Conservation (phyloP, 1,139 yeast species). For the Pichia sp. region DNA sequence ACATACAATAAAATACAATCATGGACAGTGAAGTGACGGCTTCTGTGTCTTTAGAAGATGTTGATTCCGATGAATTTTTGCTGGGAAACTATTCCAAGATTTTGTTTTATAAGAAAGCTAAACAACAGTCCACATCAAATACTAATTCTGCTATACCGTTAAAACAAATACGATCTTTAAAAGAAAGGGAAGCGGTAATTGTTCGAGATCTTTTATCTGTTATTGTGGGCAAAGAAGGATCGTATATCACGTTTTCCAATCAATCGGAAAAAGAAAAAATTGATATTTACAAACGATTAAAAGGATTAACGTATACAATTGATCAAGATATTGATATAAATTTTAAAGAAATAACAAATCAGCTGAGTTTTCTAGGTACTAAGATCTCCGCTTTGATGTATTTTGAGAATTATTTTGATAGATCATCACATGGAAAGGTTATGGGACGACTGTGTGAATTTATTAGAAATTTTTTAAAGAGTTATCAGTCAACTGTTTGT, state of each 20-base stretch:
- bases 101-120: background rate
- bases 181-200: conserved; percentile 62
- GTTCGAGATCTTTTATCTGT: conserved; percentile 65
- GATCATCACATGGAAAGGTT: conserved; percentile 57
- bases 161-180: conserved; percentile 8
- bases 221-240: conserved; percentile 74
- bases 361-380: conserved; percentile 57
- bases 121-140: background rate
- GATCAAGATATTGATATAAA: conserved; percentile 71
- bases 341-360: conserved; percentile 63
- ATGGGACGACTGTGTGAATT: conserved; percentile 67
- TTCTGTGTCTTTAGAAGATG: conserved; percentile 2
- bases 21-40: background rate
- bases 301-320: conserved; percentile 72
- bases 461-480: conserved; percentile 43
- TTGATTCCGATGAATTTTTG: conserved; percentile 8
- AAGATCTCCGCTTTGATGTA: conserved; percentile 49
- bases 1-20: too few species aligned
- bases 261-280: conserved; percentile 52
- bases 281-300: conserved; percentile 34
- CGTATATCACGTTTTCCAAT: conserved; percentile 63
- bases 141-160: background rate
- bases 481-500: conserved; percentile 20
- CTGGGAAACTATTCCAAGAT: background rate
- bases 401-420: conserved; percentile 54